Base-by-base conservation (phyloP, 176 grass and related monocot species). In the Panicum miliaceum region DNA sequence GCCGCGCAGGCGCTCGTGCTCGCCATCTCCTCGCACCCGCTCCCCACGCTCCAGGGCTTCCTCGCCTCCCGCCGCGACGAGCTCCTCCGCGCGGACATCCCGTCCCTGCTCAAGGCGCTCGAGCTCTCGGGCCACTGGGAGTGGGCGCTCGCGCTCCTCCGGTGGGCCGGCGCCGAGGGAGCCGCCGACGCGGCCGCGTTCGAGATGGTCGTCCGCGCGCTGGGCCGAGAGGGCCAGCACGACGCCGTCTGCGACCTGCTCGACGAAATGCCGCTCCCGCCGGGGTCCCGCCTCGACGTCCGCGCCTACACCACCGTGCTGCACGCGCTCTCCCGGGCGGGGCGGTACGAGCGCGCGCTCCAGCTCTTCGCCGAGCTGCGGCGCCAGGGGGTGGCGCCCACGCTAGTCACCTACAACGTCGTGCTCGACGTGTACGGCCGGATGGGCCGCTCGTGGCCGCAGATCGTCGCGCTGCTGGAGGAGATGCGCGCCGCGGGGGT, bases 391-490 rank as follows among this genome's bases (percentile, higher is more conserved):
- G 80, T 95, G 4, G 64, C 67, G 36, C 93, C 96, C 56, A 98
- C 91, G 1, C 80, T 90, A 11, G 96, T 98, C 69, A 98, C 93
- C 63, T 98, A 98, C 82, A 98, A 95, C 77, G 93, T 95, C 82
- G 68, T 98, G 86, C 91, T 98, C n/a, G 84, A 94, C 80, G 87
- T 98, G 36, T 98, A 95, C 52, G 85, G 93, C 8, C 83, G 89
- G 13, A 94, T 90, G 93, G 96, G 91, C 23, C 82, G 89, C 27
- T 98, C 96, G 13, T 98, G 96, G 91, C 85, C 76, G 2, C 88
- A 23, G 57, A 90, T 98, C 64, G 77, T 90, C 22, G 38, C 75
- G 61, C 83, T 95, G 68, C 80, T 98, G 4, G 91, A 89, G 64
- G 93, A 95, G 84, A 87, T 95, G 86, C 71, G 84, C 42, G 82